Evolutionary conservation across 768 basidiomycete species (phyloP).

Genomic region (Hypholoma fasciculare): DNA sequence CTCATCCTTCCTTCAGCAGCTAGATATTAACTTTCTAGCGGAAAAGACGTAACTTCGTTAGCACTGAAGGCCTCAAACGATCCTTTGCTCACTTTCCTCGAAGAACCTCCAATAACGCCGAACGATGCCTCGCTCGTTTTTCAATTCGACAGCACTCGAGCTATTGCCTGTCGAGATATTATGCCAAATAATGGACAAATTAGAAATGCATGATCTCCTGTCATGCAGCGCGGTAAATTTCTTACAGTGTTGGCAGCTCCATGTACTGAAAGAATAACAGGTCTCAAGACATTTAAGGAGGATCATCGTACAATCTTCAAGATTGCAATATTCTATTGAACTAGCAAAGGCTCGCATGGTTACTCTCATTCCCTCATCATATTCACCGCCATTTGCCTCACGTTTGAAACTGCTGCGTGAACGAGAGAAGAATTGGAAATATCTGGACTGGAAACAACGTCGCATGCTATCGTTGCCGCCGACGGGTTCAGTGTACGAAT

Average conservation of each 20-base stretch:
- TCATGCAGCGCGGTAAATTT: slow-evolving; percentile 29
- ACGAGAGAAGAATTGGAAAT: slow-evolving; percentile 50
- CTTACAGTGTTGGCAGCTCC: not conserved
- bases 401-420: slow-evolving; percentile 41
- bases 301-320: slow-evolving; percentile 42
- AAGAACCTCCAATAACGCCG: not conserved
- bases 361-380: slow-evolving; percentile 30
- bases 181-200: slow-evolving; percentile 32
- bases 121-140: slow-evolving; percentile 19
- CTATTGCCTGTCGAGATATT: slow-evolving; percentile 40
- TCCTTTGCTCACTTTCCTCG: not conserved
- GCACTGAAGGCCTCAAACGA: not conserved
- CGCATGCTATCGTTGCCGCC: slow-evolving; percentile 40
- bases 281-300: slow-evolving; percentile 37
- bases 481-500: slow-evolving; percentile 51
- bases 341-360: slow-evolving; percentile 47
- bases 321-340: slow-evolving; percentile 49
- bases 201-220: slow-evolving; percentile 36
- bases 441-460: slow-evolving; percentile 36
- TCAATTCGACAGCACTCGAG: slow-evolving; percentile 19
- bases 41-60: not conserved
- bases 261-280: slow-evolving; percentile 24
- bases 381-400: slow-evolving; percentile 33
- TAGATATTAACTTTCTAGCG: not conserved
- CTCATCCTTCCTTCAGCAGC: not conserved